Evolutionary conservation across 176 grass and related monocot species (phyloP).

Genomic region (Calamus simplicifolius): DNA sequence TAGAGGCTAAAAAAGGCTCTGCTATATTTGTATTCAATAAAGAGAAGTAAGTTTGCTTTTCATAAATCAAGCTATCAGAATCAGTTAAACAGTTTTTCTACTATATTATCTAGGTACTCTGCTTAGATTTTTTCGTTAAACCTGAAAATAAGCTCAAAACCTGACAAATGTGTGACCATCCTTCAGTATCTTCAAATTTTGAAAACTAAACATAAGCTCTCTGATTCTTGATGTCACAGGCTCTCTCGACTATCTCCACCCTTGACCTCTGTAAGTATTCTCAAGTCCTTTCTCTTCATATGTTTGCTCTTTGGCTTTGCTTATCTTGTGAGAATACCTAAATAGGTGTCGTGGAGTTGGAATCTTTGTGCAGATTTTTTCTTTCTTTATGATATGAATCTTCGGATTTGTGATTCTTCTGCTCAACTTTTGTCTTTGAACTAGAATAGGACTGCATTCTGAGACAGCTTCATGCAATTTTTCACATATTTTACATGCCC

Average conservation of each 20-base stretch:
- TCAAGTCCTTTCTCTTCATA: too few relatives aligned
- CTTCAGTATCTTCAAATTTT: too few relatives aligned
- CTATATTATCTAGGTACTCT: too few relatives aligned
- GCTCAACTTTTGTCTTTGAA: background rate
- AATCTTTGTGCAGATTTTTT: background rate
- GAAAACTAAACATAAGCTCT: constrained; percentile 1
- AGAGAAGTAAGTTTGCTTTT: too few relatives aligned
- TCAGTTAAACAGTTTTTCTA: too few relatives aligned
- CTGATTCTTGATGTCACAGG: constrained; percentile 26
- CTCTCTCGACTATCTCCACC: constrained; percentile 19
- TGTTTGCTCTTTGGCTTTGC: background rate
- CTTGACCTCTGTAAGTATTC: constrained; percentile 36
- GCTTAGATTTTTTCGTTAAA: too few relatives aligned
- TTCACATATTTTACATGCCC: too few relatives aligned
- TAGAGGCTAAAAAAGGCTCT: too few relatives aligned
- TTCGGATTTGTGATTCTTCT: background rate
- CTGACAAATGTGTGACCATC: constrained; percentile 14
- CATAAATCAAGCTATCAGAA: too few relatives aligned
- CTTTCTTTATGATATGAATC: too few relatives aligned
- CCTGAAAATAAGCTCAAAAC: too few relatives aligned
- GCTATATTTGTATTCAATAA: too few relatives aligned
- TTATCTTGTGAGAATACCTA: background rate
- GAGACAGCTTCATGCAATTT: background rate
- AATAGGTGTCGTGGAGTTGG: background rate
- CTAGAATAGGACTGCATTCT: background rate